Base-by-base conservation (phyloP, 805 yeast genomes). In the Wickerhamomyces subpelliculosus region DNA sequence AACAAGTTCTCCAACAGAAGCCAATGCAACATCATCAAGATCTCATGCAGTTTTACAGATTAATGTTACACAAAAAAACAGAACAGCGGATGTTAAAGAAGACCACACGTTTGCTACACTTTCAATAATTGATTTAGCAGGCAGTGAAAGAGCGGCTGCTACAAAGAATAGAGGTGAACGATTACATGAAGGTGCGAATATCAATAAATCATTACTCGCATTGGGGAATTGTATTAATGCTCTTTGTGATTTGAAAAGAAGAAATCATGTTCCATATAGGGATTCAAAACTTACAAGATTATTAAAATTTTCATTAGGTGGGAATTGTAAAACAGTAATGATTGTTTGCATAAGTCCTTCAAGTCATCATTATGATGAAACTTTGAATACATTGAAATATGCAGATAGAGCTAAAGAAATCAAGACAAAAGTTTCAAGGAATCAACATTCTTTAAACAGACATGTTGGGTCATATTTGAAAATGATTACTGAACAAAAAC, bases 221-320 rank as follows among this genome's bases (percentile, higher is more conserved):
- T 67, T 90, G 33, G 97, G 97, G 0, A 89, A 88, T 54, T 90
- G 97, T 60, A 89, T 90, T 44, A 88, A 87, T 58, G 96, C 97
- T 1, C 65, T 89, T 31, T 85, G 96, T 61, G 88, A 81, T 47
- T 75, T 78, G 5, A 69, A 80, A 40, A 70, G 73, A 49, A 62
- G 75, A 42, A 68, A 73, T 45, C 96, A 88, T 62, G 75, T 90
- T 10, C 97, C 97, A 0, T 90, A 85, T 58, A 64, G 97, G 49
- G 95, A 90, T 57, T 86, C 95, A 8, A 89, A 89, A 52, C 67
- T 90, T 38, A 90, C 97, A 0, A 64, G 97, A 46, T 65, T 90
- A 35, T 69, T 90, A 39, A 87, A 89, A 55, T 87, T 85, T 54
- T 88, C 96, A 0, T 64, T 90, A 12, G 96, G 96, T 4, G 97